Evolutionary conservation across 345 rosid genomes (phyloP).

Genomic region (Eucalyptus camaldulensis): DNA sequence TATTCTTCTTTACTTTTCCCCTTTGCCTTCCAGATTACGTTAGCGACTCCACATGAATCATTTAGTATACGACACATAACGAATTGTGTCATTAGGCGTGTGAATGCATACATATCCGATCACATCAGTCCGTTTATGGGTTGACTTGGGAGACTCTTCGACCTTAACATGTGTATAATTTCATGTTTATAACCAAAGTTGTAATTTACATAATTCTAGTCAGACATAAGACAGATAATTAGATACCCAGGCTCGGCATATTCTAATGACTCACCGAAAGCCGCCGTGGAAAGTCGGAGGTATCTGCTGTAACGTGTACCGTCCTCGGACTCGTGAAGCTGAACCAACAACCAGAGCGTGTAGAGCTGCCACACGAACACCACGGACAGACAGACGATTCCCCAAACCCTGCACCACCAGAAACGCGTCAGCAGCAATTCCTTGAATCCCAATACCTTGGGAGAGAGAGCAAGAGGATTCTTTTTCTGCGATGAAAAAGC

Average conservation of each 20-base stretch:
- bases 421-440: not conserved
- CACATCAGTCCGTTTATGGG: not conserved
- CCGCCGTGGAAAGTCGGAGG: conserved; percentile 35
- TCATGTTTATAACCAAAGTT: not conserved
- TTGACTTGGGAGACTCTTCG: not conserved
- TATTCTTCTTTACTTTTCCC: not conserved
- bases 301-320: conserved; percentile 50
- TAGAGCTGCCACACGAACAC: conserved; percentile 50
- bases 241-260: not conserved
- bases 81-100: not conserved
- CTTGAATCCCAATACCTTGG: not conserved
- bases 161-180: not conserved
- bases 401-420: conserved; percentile 39
- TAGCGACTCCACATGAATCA: not conserved
- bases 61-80: not conserved
- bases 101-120: not conserved
- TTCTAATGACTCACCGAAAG: conserved; percentile 28
- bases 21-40: not conserved
- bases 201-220: not conserved
- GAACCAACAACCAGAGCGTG: conserved; percentile 41
- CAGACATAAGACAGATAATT: not conserved
- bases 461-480: not conserved
- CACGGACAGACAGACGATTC: conserved; percentile 21
- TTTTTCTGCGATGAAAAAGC: not conserved
- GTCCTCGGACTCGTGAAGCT: conserved; percentile 36